Evolutionary conservation across 768 basidiomycete species (phyloP).

Genomic region (Psilocybe subaeruginosa): DNA sequence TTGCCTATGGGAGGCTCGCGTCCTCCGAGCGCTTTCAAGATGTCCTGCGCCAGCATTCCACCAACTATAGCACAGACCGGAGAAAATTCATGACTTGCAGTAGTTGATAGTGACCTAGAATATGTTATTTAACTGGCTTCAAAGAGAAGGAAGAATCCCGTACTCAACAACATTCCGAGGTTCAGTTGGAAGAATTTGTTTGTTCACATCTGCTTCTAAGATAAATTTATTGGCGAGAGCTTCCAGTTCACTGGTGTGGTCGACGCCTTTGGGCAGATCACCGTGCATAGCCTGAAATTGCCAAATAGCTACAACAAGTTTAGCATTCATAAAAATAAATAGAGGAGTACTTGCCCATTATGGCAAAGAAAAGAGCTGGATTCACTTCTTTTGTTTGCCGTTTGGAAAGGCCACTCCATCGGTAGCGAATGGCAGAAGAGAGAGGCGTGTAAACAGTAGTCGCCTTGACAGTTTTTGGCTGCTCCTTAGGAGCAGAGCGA

Average conservation of each 20-base stretch:
- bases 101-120: slow-evolving; percentile 64
- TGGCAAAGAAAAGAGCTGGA: slow-evolving; percentile 68
- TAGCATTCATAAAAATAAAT: slow-evolving; percentile 1
- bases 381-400: slow-evolving; percentile 85
- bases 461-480: slow-evolving; percentile 59
- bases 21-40: slow-evolving; percentile 87
- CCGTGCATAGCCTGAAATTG: slow-evolving; percentile 70
- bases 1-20: slow-evolving; percentile 94
- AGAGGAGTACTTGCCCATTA: slow-evolving; percentile 57
- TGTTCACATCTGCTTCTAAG: slow-evolving; percentile 67
- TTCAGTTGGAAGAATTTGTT: slow-evolving; percentile 58
- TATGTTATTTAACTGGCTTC: slow-evolving; percentile 9
- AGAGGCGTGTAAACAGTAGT: slow-evolving; percentile 70
- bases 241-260: slow-evolving; percentile 58
- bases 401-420: slow-evolving; percentile 72
- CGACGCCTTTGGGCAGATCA: slow-evolving; percentile 54
- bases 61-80: slow-evolving; percentile 95
- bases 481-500: slow-evolving; percentile 62
- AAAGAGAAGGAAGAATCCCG: slow-evolving; percentile 21
- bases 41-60: slow-evolving; percentile 93
- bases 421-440: slow-evolving; percentile 61
- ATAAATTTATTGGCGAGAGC: slow-evolving; percentile 67
- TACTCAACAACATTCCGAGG: slow-evolving; percentile 70
- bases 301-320: slow-evolving; percentile 67
- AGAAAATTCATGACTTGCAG: slow-evolving; percentile 85